A percentile compares a stretch with the other conserved stretches of the same genome.
These are phyloP conservation scores for Paragyromitra xinjiangensis DNA, from an alignment of 495 filamentous ascomycete genomes.

Conservation along the genomic window DNA sequence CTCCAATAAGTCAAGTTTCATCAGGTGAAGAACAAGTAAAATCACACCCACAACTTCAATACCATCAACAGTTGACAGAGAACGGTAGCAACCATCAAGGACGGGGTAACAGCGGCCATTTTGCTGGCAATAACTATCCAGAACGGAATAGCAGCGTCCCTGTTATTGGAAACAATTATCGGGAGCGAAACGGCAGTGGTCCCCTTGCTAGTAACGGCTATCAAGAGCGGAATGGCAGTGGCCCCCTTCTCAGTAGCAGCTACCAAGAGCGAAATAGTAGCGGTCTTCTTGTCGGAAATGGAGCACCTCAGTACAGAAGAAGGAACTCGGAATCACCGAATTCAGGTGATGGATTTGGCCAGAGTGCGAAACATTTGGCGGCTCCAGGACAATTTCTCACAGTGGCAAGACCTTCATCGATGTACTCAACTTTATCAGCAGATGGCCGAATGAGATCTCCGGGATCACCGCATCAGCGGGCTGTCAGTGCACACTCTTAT, in stretches of 20 bases:
- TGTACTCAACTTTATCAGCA: constrained; percentile 50
- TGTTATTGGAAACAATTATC: constrained; percentile 4
- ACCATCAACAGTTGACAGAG: constrained; percentile 60
- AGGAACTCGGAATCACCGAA: constrained; percentile 53
- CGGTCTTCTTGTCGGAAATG: constrained; percentile 21
- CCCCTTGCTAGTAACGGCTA: constrained; percentile 4
- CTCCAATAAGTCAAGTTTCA: constrained; percentile 48
- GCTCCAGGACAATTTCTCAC: constrained; percentile 45
- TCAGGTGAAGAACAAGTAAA: constrained; percentile 39
- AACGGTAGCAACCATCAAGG: constrained; percentile 4
- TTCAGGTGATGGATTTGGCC: constrained; percentile 22
- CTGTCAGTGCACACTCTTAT: constrained; percentile 68
- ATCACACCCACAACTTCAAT: constrained; percentile 63
- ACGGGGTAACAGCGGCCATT: constrained; percentile 1
- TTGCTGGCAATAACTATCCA: constrained; percentile 14
- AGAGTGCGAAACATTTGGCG: constrained; percentile 40
- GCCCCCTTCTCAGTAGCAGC: neutral
- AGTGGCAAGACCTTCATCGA: constrained; percentile 51
- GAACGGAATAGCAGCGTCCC: constrained; percentile 31
- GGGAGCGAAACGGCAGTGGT: constrained; percentile 9
- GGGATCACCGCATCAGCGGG: constrained; percentile 51
- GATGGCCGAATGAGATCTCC: constrained; percentile 47
- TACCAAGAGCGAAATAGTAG: constrained; percentile 33
- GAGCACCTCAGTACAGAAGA: constrained; percentile 33
- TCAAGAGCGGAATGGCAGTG: constrained; percentile 13